These are phyloP conservation scores for Fulvia fulva DNA, from an alignment of 2,329 filamentous ascomycete species.

Conservation along the genomic window DNA sequence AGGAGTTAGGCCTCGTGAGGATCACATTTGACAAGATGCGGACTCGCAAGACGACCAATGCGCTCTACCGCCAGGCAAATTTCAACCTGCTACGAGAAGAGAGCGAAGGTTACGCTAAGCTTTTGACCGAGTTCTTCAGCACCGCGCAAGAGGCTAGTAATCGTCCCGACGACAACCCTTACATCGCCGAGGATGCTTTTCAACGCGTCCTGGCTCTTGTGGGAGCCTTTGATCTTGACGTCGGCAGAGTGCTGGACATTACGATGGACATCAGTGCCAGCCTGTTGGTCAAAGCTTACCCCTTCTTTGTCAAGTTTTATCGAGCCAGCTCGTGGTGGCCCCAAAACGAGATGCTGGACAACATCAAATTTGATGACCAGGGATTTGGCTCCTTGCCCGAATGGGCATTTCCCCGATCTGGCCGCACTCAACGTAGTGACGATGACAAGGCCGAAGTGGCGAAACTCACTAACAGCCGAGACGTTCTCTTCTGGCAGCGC, in stretches of 20 bases:
- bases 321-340: conserved; percentile 97
- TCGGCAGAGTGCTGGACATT: conserved; percentile 89
- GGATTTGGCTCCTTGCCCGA: conserved; percentile 67
- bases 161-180: conserved; percentile 70
- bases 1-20: conserved; percentile 73
- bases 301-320: conserved; percentile 91
- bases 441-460: conserved; percentile 62
- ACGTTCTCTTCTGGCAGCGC: conserved; percentile 74
- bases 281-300: conserved; percentile 84
- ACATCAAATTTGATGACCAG: conserved; percentile 43
- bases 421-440: conserved; percentile 60
- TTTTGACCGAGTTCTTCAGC: conserved; percentile 92
- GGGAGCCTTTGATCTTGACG: conserved; percentile 93
- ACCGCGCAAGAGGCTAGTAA: conserved; percentile 60
- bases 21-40: conserved; percentile 79
- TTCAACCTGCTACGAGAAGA: conserved; percentile 95
- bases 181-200: conserved; percentile 78
- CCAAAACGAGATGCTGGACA: conserved; percentile 54
- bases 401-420: conserved; percentile 75
- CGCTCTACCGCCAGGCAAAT: conserved; percentile 91
- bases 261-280: conserved; percentile 93
- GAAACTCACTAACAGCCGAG: conserved; percentile 59
- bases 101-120: conserved; percentile 92
- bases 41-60: conserved; percentile 85
- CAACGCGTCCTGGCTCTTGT: conserved; percentile 91